A percentile compares a stretch with the other conserved stretches of the same genome.
Evolutionary conservation across 352 stramenopile genomes (phyloP).

Genomic region (Phytophthora citrophthora): DNA sequence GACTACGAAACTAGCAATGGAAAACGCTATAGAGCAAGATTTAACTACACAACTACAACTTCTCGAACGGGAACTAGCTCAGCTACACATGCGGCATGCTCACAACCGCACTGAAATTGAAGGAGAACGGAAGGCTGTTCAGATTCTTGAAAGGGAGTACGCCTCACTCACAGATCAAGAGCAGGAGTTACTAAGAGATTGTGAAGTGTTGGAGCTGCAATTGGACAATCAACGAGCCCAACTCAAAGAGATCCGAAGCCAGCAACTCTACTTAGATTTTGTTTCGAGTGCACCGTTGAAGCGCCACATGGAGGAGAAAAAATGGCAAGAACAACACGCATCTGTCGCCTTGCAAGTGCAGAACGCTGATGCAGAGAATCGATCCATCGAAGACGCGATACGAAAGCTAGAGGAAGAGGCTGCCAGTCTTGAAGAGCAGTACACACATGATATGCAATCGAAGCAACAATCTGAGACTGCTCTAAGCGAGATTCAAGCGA

Average conservation of each 20-base stretch:
- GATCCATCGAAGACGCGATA: conserved; percentile 50
- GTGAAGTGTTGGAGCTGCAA: conserved; percentile 45
- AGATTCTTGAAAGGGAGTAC: conserved; percentile 60
- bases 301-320: conserved; percentile 68
- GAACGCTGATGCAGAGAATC: conserved; percentile 51
- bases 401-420: conserved; percentile 42
- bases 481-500: conserved; percentile 28
- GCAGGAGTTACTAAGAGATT: conserved; percentile 46
- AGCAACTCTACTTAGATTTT: conserved; percentile 65
- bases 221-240: conserved; percentile 45
- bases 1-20: conserved; percentile 49
- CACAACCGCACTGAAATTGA: conserved; percentile 51
- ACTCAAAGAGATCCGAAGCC: conserved; percentile 51
- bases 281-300: conserved; percentile 62
- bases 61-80: conserved; percentile 47
- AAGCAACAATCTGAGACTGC: conserved; percentile 18
- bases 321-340: conserved; percentile 56
- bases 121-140: conserved; percentile 41
- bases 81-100: conserved; percentile 38
- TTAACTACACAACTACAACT: conserved; percentile 36
- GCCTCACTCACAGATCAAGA: conserved; percentile 52
- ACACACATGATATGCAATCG: conserved; percentile 36
- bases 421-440: conserved; percentile 45
- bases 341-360: conserved; percentile 31
- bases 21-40: conserved; percentile 49